Percentiles rank a stretch among this genome's conserved stretches.
Conservation (phyloP, 192 early-diverging fungal genomes). For the Anaeromyces robustus region DNA sequence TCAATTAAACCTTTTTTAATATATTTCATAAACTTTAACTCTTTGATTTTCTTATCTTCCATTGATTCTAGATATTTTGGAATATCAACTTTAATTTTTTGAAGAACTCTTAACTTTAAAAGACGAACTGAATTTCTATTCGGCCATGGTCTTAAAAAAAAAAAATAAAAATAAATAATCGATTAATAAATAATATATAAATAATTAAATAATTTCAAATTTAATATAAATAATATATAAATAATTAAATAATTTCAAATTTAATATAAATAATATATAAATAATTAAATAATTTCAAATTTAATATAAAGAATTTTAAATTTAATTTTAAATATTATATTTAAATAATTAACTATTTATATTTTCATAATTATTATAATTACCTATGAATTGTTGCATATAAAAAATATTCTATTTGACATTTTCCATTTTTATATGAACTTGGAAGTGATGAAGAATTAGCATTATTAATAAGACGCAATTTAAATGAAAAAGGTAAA, state of each 20-base stretch:
- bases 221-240: no score
- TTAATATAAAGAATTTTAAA: no score
- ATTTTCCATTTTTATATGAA: neutral
- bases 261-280: no score
- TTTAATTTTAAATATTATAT: no score
- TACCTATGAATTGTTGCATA: neutral
- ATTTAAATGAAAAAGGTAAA: neutral
- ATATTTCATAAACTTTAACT: neutral
- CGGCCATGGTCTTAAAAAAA: neutral
- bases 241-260: no score
- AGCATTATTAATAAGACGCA: neutral
- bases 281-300: no score
- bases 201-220: no score
- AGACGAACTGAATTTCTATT: neutral
- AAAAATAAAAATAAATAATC: no score
- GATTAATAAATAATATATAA: no score
- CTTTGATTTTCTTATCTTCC: neutral
- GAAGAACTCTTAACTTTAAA: neutral
- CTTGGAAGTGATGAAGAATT: neutral
- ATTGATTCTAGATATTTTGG: neutral
- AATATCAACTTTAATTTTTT: neutral
- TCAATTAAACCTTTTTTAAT: neutral
- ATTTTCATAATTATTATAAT: no score
- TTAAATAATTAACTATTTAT: no score
- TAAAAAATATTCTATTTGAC: neutral